phyloP scores from a whole-genome alignment of 2,329 filamentous ascomycete species.

The Epichloe glyceriae region DNA sequence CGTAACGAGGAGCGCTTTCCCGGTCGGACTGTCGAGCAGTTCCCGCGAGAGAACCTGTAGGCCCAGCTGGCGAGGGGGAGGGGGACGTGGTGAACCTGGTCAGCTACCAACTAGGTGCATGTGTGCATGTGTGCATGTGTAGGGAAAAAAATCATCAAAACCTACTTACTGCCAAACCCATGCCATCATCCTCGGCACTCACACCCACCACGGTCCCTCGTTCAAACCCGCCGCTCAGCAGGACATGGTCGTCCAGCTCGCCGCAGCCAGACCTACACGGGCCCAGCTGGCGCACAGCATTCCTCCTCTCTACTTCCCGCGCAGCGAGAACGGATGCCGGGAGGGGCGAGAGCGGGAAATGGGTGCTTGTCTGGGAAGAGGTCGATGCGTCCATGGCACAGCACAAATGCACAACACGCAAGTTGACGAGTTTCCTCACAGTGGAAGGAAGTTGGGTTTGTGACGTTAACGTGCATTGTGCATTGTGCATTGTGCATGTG shows the following conservation, averaged over 20 bases:
- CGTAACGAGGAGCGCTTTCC: conserved; percentile 33
- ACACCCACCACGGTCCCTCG: conserved; percentile 40
- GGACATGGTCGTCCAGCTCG: conserved; percentile 34
- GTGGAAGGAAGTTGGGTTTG: too few relatives aligned
- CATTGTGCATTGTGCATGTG: too few relatives aligned
- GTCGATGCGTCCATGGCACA: neutral
- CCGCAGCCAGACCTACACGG: conserved; percentile 28
- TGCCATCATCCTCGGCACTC: conserved; percentile 37
- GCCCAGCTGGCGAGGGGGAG: conserved; percentile 23
- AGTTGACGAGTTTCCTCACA: too few relatives aligned
- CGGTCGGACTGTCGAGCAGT: conserved; percentile 17
- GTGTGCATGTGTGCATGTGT: too few relatives aligned
- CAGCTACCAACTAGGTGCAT: too few relatives aligned
- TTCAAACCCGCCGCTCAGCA: conserved; percentile 36
- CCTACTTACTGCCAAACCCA: conserved; percentile 34
- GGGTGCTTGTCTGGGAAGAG: conserved; percentile 31
- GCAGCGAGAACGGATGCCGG: conserved; percentile 30
- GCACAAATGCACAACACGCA: neutral
- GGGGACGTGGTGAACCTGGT: too few relatives aligned
- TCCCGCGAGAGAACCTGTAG: conserved; percentile 33
- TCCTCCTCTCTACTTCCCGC: conserved; percentile 24
- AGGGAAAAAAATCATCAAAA: conserved; percentile 1
- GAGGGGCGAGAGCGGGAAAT: conserved; percentile 29
- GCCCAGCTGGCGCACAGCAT: conserved; percentile 18
- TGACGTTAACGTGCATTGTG: too few relatives aligned